A percentile compares a stretch with the other conserved stretches of the same genome.
These are phyloP conservation scores for Entrophospora sp. DNA, from an alignment of 192 early-diverging fungal species.

Conservation along the genomic window DNA sequence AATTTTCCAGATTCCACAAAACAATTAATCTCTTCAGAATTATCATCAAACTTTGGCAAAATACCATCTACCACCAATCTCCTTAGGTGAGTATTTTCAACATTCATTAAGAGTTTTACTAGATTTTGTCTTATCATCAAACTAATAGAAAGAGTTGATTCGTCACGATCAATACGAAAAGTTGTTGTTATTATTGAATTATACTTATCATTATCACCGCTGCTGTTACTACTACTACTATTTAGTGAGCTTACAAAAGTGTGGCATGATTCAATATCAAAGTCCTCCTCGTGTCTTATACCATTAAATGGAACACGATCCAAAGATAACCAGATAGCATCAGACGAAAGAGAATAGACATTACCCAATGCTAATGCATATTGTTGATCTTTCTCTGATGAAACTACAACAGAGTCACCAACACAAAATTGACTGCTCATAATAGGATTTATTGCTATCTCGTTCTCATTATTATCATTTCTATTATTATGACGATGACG, in stretches of 20 bases:
- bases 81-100: slow-evolving; percentile 41
- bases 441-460: slow-evolving; percentile 25
- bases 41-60: slow-evolving; percentile 49
- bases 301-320: slow-evolving; percentile 60
- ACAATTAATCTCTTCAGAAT: background rate
- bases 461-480: too few species aligned
- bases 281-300: slow-evolving; percentile 43
- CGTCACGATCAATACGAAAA: slow-evolving; percentile 82
- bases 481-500: background rate
- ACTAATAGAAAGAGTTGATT: slow-evolving; percentile 58
- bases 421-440: slow-evolving; percentile 44
- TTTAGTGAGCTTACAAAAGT: slow-evolving; percentile 36
- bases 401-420: slow-evolving; percentile 78
- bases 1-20: slow-evolving; percentile 29
- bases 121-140: slow-evolving; percentile 69
- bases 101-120: slow-evolving; percentile 52
- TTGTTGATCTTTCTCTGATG: slow-evolving; percentile 55
- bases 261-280: slow-evolving; percentile 52
- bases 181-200: slow-evolving; percentile 30
- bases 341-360: slow-evolving; percentile 44
- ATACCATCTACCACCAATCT: slow-evolving; percentile 74
- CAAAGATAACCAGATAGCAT: slow-evolving; percentile 44
- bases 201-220: slow-evolving; percentile 23
- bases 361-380: slow-evolving; percentile 72
- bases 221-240: background rate